phyloP scores from a whole-genome alignment of 2,329 filamentous ascomycete species.

The Sarocladiaceae sp. region DNA sequence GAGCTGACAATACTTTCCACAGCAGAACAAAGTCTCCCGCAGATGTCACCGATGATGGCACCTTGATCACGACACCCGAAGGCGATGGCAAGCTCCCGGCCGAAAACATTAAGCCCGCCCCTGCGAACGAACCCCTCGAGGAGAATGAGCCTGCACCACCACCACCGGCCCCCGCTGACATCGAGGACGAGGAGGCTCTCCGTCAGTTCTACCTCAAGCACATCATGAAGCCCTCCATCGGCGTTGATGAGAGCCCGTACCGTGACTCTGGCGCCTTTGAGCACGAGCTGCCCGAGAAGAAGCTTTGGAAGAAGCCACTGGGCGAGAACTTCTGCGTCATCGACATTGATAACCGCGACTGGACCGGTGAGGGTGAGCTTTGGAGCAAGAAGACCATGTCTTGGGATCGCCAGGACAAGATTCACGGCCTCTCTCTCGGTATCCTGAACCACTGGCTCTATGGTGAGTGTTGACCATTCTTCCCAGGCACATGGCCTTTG shows the following conservation, averaged over 20 bases:
- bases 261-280: slow-evolving; percentile 26
- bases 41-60: slow-evolving; percentile 9
- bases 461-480: too few species aligned
- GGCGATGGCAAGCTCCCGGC: background rate
- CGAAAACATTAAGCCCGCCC: background rate
- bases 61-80: slow-evolving; percentile 2
- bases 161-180: slow-evolving; percentile 10
- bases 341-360: slow-evolving; percentile 36
- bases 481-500: background rate
- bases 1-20: background rate
- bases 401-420: slow-evolving; percentile 25
- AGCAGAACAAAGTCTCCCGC: slow-evolving; percentile 3
- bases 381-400: slow-evolving; percentile 28
- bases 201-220: slow-evolving; percentile 26
- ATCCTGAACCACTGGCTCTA: slow-evolving; percentile 40
- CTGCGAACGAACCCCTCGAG: background rate
- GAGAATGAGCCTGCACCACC: slow-evolving; percentile 11
- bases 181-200: slow-evolving; percentile 17
- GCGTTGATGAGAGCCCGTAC: slow-evolving; percentile 21
- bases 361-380: slow-evolving; percentile 27
- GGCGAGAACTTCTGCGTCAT: slow-evolving; percentile 37
- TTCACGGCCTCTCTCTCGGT: slow-evolving; percentile 33
- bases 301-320: slow-evolving; percentile 25
- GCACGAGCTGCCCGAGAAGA: slow-evolving; percentile 22
- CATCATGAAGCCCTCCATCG: slow-evolving; percentile 23